Conservation (phyloP, 257 asterid species). For the Perilla frutescens region DNA sequence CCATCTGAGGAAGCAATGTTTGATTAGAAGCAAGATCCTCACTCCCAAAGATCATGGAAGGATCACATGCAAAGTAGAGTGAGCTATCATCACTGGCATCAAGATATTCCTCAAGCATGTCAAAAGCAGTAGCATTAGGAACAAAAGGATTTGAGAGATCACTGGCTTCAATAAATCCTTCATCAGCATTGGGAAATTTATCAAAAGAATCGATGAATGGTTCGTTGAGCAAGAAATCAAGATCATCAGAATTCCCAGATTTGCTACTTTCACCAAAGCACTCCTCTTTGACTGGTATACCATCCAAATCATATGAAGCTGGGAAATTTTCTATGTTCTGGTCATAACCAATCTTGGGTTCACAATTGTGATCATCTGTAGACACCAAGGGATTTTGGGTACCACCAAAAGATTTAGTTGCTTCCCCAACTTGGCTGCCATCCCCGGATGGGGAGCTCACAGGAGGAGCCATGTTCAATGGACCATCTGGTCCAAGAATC, state of each 20-base stretch:
- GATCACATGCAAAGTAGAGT: conserved; percentile 45
- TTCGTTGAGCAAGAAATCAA: conserved; percentile 57
- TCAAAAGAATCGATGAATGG: conserved; percentile 59
- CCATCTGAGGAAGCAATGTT: conserved; percentile 48
- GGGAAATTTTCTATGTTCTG: conserved; percentile 44
- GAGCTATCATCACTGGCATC: conserved; percentile 57
- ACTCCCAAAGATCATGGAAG: conserved; percentile 42
- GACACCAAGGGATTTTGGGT: conserved; percentile 37
- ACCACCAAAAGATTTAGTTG: conserved; percentile 36
- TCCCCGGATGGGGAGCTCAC: conserved; percentile 43
- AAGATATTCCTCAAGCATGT: conserved; percentile 68
- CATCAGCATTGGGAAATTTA: conserved; percentile 50
- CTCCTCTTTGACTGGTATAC: conserved; percentile 51
- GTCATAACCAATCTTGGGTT: conserved; percentile 41
- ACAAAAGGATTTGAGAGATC: conserved; percentile 62
- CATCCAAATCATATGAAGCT: conserved; percentile 40
- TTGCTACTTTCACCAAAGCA: conserved; percentile 57
- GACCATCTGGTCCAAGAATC: conserved; percentile 60
- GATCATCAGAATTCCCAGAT: conserved; percentile 42
- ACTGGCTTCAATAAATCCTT: conserved; percentile 68
- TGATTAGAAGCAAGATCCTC: conserved; percentile 46
- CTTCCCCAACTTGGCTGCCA: conserved; percentile 46
- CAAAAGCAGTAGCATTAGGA: conserved; percentile 45
- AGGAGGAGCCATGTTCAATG: conserved; percentile 41
- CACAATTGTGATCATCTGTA: conserved; percentile 36